These are phyloP conservation scores for Pulveroboletus sp. DNA, from an alignment of 768 basidiomycete species.

Conservation along the genomic window DNA sequence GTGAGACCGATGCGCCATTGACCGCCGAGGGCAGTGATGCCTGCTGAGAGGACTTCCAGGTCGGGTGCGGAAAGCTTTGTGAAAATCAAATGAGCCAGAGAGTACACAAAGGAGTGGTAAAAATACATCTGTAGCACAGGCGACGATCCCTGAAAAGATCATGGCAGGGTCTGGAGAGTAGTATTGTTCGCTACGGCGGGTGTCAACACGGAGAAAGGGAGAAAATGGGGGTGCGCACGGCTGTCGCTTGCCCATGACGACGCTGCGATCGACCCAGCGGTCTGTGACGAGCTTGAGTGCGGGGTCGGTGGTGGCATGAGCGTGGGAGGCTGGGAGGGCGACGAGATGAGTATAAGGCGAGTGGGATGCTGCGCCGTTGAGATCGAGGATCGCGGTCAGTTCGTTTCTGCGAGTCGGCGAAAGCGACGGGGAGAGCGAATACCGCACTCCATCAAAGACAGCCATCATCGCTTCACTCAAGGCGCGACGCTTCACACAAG, in stretches of 20 bases:
- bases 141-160: slow-evolving; percentile 82
- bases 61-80: slow-evolving; percentile 58
- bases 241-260: slow-evolving; percentile 55
- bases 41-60: slow-evolving; percentile 67
- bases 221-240: slow-evolving; percentile 39
- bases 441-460: slow-evolving; percentile 42
- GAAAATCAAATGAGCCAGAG: neutral
- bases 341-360: slow-evolving; percentile 49
- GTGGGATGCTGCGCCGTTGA: slow-evolving; percentile 49
- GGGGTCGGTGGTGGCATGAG: slow-evolving; percentile 38
- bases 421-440: slow-evolving; percentile 50
- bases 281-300: slow-evolving; percentile 38
- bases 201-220: neutral
- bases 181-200: slow-evolving; percentile 41
- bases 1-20: slow-evolving; percentile 77
- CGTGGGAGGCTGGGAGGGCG: slow-evolving; percentile 51
- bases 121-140: slow-evolving; percentile 62
- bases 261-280: slow-evolving; percentile 67
- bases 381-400: slow-evolving; percentile 45
- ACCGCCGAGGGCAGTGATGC: slow-evolving; percentile 73
- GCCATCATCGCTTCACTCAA: slow-evolving; percentile 19
- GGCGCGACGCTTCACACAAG: too few species aligned
- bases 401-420: slow-evolving; percentile 38
- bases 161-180: slow-evolving; percentile 75
- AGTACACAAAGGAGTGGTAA: neutral